A percentile compares a stretch with the other conserved stretches of the same genome.
These are phyloP conservation scores for Fraxinus nigra DNA, from an alignment of 305 asterid genomes.

Conservation along the genomic window DNA sequence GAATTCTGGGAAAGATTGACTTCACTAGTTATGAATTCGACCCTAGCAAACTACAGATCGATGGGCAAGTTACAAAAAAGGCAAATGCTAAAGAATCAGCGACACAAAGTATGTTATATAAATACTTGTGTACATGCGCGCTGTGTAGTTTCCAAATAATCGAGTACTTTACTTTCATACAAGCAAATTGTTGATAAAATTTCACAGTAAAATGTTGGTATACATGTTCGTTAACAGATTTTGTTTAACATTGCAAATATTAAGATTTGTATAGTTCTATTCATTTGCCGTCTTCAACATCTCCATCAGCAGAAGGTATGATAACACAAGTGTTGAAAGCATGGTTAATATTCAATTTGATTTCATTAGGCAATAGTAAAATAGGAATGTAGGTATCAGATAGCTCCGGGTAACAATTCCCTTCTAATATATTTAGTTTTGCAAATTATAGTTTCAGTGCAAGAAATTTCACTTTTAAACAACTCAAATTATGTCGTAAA, in stretches of 20 bases:
- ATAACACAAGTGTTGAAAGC: conserved; percentile 34
- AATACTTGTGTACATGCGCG: neutral
- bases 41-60: neutral
- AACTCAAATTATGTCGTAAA: too few relatives aligned
- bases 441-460: neutral
- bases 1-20: conserved; percentile 43
- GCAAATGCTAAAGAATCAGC: too few relatives aligned
- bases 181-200: neutral
- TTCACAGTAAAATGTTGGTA: neutral
- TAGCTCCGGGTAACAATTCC: neutral
- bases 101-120: too few relatives aligned
- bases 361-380: neutral
- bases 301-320: neutral
- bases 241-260: too few relatives aligned
- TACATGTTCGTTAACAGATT: too few relatives aligned
- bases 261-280: too few relatives aligned
- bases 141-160: neutral
- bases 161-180: neutral
- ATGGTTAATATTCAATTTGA: conserved; percentile 4
- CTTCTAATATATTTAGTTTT: neutral
- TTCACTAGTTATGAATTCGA: neutral
- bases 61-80: neutral
- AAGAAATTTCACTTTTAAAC: too few relatives aligned
- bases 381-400: conserved; percentile 24
- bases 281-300: too few relatives aligned